Base-by-base conservation (phyloP, 257 asterid genomes). In the Paraleonurus japonicus region DNA sequence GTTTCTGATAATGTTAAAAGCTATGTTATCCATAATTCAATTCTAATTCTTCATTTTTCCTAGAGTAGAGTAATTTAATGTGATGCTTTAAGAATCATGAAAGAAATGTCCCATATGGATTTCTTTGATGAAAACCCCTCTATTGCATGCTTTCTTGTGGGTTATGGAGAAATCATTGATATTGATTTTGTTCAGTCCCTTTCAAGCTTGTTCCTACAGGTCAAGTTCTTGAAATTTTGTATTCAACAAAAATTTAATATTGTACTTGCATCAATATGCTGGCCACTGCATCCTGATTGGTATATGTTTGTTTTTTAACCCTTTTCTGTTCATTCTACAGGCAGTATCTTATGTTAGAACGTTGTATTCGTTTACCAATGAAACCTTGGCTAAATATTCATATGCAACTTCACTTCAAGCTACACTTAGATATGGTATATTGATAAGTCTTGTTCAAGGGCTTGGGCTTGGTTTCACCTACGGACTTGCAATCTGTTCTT, bases 391-490 rank as follows among this genome's bases (percentile, higher is more conserved):
- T 30, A 95, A 95, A 83, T 95, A 95, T 80, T 92, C 99, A 47
- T 95, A 95, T 76, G 99, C 99, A 51, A 92, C 98, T 74, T 95
- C 99, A 5, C 88, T 95, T 65, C 99, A 95, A 92, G 99, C 99
- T 55, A 92, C 99, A 3, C 87, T 95, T 67, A 87, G 97, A 85
- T 95, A 95, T 74, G 99, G 99, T 66, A 95, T 95, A 88, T 81
- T 95, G 83, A 95, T 95, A 74, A 95, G 99, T 85, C 95, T 95
- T 35, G 99, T 95, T 78, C 99, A 95, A 95, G 99, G 99, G 61
- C 99, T 95, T 87, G 99, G 99, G 39, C 99, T 95, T 76, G 99
- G 99, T 64, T 95, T 95, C 82, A 95, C 99, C 3, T 95, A 95
- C 74, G 99, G 99, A 79, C 99, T 95, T 77, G 99, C 99, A 45